Conservation (phyloP, 208 protist species). For the Crithidia sp. region DNA sequence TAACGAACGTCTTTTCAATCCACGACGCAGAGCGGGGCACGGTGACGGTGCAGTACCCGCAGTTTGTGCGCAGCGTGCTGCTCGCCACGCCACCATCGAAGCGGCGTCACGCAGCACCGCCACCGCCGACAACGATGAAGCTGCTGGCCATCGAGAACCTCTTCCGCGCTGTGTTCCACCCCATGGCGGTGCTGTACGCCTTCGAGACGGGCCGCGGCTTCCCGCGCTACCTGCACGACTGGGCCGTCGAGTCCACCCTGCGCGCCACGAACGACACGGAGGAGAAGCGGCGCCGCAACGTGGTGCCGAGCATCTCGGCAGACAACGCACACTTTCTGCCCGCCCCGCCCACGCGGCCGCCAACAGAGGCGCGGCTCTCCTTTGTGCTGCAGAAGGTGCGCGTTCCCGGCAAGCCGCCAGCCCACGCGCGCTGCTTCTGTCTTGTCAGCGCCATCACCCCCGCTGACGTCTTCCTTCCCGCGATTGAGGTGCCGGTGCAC, state of each 20-base stretch:
- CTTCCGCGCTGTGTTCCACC: conserved; percentile 42
- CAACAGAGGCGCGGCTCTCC: conserved; percentile 21
- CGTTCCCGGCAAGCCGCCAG: conserved; percentile 36
- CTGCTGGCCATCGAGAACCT: conserved; percentile 51
- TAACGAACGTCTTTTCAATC: conserved; percentile 45
- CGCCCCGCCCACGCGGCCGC: conserved; percentile 8
- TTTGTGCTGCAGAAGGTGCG: conserved; percentile 64
- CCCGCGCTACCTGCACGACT: conserved; percentile 34
- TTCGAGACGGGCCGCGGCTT: conserved; percentile 37
- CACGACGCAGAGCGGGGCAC: conserved; percentile 18
- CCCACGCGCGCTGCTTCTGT: conserved; percentile 62
- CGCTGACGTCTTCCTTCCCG: conserved; percentile 59
- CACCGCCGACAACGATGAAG: conserved; percentile 20
- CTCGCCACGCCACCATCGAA: conserved; percentile 24
- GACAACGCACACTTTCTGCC: conserved; percentile 30
- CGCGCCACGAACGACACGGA: conserved; percentile 53
- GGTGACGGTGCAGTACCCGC: conserved; percentile 55
- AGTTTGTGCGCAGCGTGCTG: conserved; percentile 54
- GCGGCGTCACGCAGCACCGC: background rate
- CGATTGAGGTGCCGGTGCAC: conserved; percentile 54
- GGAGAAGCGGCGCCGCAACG: conserved; percentile 66
- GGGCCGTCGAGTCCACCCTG: conserved; percentile 53
- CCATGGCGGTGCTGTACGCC: conserved; percentile 29
- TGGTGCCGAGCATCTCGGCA: conserved; percentile 41
- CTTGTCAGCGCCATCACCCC: conserved; percentile 66